Evolutionary conservation across 1,139 yeast species (phyloP).

Genomic region (Ashbya aceris): DNA sequence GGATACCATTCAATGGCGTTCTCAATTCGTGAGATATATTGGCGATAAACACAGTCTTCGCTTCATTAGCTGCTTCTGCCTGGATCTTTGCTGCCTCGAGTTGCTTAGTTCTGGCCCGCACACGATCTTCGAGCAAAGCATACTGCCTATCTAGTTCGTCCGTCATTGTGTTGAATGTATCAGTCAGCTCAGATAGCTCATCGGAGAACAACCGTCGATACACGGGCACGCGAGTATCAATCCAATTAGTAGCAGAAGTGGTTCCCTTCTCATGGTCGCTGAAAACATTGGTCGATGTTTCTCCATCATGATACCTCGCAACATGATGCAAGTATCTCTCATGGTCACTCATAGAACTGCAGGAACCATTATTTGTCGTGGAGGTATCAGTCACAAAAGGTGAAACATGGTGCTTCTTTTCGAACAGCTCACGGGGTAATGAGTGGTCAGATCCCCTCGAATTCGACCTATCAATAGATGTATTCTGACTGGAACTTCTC

Average conservation of each 20-base stretch:
- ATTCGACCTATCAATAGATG: neutral
- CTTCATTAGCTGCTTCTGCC: constrained; percentile 92
- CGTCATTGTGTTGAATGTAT: constrained; percentile 85
- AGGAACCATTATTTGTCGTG: neutral
- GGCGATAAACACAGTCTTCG: constrained; percentile 90
- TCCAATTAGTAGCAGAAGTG: constrained; percentile 34
- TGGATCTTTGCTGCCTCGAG: constrained; percentile 79
- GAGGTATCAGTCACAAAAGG: neutral
- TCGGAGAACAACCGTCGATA: constrained; percentile 62
- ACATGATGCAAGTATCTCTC: neutral
- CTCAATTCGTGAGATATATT: constrained; percentile 91
- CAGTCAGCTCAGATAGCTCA: constrained; percentile 79
- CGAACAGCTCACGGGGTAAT: neutral
- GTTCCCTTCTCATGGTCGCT: constrained; percentile 7
- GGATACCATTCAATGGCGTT: constrained; percentile 89
- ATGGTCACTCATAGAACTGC: neutral
- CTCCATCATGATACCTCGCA: neutral
- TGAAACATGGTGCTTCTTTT: neutral
- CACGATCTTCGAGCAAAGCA: constrained; percentile 77
- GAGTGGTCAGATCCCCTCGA: neutral
- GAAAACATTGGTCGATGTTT: neutral
- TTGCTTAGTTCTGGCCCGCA: constrained; percentile 78
- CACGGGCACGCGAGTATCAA: constrained; percentile 40
- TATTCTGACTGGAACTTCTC: neutral
- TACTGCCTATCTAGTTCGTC: constrained; percentile 80